Base-by-base conservation (phyloP, 2,329 filamentous ascomycete genomes). In the Parascedosporium putredinis region DNA sequence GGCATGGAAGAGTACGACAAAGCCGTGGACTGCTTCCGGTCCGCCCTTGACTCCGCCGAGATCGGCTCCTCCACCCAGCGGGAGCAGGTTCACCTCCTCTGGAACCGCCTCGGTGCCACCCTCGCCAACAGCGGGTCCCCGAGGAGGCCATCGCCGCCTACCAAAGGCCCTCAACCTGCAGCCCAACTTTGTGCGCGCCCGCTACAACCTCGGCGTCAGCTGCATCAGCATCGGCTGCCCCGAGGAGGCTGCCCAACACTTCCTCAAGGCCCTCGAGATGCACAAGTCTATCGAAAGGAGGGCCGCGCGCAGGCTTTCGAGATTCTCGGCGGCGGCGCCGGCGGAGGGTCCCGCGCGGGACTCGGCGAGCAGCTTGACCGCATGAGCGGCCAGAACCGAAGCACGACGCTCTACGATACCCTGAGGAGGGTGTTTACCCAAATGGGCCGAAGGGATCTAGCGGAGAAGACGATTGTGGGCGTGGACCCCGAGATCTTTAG, bases 141-240 rank as follows among this genome's bases (percentile, higher is more conserved):
- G 93, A 98, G 69, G 93, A 98, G 67, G 93, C 93, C 52, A 98
- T 98, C 59, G 86, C 90, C 42, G 93, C 93, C 1, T 98, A 98
- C 67, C 89, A 94, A 60, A 91, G 62, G 93, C 93, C 0, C 78
- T 98, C 7, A 84, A 83, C 40, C 79, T 96, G 53, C 86, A 90
- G 51, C 88, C 91, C 50, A 98, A 98, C 71, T 98, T 98, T 63
- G 94, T 98, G 16, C 86, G 93, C 52, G 93, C 93, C 2, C 79
- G 93, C 42, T 98, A 98, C 72, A 98, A 98, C 67, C 79, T 98
- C 1, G 93, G 93, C 43, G 93, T 97, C 8, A 88, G 82, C 52
- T 97, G 93, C 67, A 97, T 98, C 66, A 97, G 97, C 68, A 95
- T 97, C 58, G 90, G 90, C 50, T 96, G 91, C 67, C 90, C 89